phyloP scores from a whole-genome alignment of 176 grass and related monocot species.

The Carex littledalei region DNA sequence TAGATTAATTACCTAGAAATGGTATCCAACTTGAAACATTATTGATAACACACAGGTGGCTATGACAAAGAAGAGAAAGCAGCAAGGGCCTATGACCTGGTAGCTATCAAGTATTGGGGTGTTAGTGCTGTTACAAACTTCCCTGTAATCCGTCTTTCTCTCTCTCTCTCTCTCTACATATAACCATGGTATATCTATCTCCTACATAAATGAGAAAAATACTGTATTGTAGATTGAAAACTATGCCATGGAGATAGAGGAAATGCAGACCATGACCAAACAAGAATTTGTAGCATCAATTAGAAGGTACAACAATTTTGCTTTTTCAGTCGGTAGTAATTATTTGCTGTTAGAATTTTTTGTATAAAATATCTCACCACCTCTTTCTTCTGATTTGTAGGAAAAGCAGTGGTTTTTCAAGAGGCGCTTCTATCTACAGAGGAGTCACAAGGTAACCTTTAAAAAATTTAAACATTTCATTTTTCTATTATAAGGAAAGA shows the following conservation, averaged over 20 bases:
- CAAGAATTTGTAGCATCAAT: constrained; percentile 75
- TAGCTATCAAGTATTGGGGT: constrained; percentile 92
- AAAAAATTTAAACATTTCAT: neutral
- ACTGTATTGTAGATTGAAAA: constrained; percentile 45
- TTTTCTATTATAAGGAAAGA: neutral
- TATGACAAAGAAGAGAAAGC: constrained; percentile 92
- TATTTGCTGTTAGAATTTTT: neutral
- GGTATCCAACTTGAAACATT: neutral
- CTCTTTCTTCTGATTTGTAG: constrained; percentile 31
- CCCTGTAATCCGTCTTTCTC: constrained; percentile 33
- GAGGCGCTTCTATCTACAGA: constrained; percentile 91
- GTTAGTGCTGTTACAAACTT: constrained; percentile 63
- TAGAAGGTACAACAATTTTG: constrained; percentile 45
- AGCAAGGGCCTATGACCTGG: constrained; percentile 86
- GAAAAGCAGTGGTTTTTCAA: constrained; percentile 93
- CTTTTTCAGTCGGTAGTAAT: neutral
- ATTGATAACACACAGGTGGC: constrained; percentile 46
- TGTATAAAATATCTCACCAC: constrained; percentile 20
- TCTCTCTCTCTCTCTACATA: neutral
- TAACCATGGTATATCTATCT: neutral
- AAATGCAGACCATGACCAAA: constrained; percentile 75
- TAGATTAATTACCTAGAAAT: neutral
- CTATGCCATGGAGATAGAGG: constrained; percentile 63
- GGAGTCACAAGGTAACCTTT: constrained; percentile 78
- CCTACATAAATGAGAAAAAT: constrained; percentile 18